These are phyloP conservation scores for Pythium folliculosum DNA, from an alignment of 352 stramenopile species.

Conservation along the genomic window DNA sequence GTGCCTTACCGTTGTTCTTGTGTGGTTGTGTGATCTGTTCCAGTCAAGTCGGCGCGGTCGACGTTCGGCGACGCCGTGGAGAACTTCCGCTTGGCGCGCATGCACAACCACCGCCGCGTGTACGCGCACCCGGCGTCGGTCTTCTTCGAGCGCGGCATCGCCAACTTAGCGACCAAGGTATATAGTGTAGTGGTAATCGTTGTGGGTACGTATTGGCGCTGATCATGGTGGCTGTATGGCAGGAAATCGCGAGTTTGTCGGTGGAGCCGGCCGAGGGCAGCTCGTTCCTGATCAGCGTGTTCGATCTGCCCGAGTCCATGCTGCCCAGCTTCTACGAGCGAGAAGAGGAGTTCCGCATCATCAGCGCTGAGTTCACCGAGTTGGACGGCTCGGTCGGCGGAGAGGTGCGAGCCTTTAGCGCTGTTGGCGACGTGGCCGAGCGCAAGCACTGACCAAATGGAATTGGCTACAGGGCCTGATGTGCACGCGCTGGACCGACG, in stretches of 20 bases:
- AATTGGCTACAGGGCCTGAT: conserved; percentile 58
- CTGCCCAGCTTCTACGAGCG: conserved; percentile 76
- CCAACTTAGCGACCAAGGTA: conserved; percentile 81
- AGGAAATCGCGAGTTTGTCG: conserved; percentile 91
- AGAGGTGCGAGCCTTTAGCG: conserved; percentile 21
- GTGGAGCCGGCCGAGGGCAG: conserved; percentile 58
- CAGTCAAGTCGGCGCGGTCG: conserved; percentile 75
- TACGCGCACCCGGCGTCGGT: conserved; percentile 92
- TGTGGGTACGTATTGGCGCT: neutral
- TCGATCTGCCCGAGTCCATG: conserved; percentile 59
- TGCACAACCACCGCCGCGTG: conserved; percentile 87
- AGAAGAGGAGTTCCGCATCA: conserved; percentile 90
- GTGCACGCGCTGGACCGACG: conserved; percentile 87
- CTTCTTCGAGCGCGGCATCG: conserved; percentile 92
- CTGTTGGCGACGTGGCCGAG: neutral
- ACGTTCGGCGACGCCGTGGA: conserved; percentile 86
- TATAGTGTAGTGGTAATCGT: neutral
- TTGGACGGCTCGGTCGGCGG: conserved; percentile 40
- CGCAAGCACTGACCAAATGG: neutral
- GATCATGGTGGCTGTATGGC: neutral
- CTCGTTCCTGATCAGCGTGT: conserved; percentile 73
- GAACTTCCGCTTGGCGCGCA: conserved; percentile 87
- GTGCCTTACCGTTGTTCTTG: neutral
- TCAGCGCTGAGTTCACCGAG: conserved; percentile 73
- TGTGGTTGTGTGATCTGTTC: neutral